Base-by-base conservation (phyloP, 371 early-diverging fungal species). In the Apophysomyces trapeziformis region DNA sequence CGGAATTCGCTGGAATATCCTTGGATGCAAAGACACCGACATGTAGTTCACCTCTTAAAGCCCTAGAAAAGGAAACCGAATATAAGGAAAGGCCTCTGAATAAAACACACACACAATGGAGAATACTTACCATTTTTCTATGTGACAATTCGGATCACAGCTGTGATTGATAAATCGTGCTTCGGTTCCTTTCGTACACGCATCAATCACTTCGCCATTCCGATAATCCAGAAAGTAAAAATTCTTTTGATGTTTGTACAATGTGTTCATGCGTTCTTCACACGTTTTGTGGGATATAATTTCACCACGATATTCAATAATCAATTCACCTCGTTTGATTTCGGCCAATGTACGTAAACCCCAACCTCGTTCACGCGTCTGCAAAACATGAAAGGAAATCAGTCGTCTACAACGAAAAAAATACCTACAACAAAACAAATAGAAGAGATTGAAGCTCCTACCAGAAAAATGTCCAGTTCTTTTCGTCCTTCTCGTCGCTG, bases 131-230 rank as follows among this genome's bases (percentile, higher is more conserved):
- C 94, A 94, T 78, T 94, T 93, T 67, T 95, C 94, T 63, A 95
- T 93, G 44, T 91, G 93, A 77, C 95, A 95, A 70, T 96, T 96
- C 18, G 97, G 95, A n/a, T 89, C 89, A 71, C 97, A 96, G 50
- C 89, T 86, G 58, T 82, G 82, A 18, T 82, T 82, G 46, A 82
- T 79, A 58, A 82, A 82, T 37, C 82, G 66, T 16, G 82, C 94
- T 35, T 86, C 87, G 32, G 89, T 92, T 18, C 95, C 95, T 63
- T 88, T 90, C 59, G 77, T 65, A 59, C 86, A 83, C 4, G 87
- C 95, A 80, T 95, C 95, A 50, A 95, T 82, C 18, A 94, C 91
- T 64, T 93, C 91, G 1, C 91, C 90, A 18, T 86, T 77, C 36
- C 81, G 82, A 68, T 92, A 92, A 41, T 92, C 90, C 44, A 94